phyloP scores from a whole-genome alignment of 2,329 filamentous ascomycete genomes.

The Claviceps sorghi region DNA sequence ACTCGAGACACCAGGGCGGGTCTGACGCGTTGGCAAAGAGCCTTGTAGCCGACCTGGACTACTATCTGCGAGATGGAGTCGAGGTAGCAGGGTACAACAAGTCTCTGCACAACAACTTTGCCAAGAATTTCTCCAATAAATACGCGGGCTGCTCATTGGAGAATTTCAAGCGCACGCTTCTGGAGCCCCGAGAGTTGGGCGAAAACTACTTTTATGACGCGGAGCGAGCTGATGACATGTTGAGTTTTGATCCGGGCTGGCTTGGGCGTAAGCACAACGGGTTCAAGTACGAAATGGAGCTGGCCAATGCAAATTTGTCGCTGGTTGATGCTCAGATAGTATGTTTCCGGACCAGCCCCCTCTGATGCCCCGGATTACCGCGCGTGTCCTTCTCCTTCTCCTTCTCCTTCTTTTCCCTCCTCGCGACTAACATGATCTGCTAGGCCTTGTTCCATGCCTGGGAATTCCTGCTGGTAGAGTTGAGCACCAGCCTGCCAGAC shows the following conservation, averaged over 20 bases:
- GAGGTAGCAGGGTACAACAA: constrained; percentile 71
- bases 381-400: too few species aligned
- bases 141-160: constrained; percentile 61
- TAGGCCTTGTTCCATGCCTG: constrained; percentile 74
- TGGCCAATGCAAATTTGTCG: constrained; percentile 81
- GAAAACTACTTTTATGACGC: constrained; percentile 74
- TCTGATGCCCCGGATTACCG: not conserved
- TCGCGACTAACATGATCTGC: not conserved
- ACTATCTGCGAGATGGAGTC: constrained; percentile 66
- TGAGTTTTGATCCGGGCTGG: constrained; percentile 70
- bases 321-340: constrained; percentile 84
- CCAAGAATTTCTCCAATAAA: constrained; percentile 66
- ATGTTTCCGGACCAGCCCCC: constrained; percentile 22
- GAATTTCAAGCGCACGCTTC: constrained; percentile 62
- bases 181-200: constrained; percentile 54
- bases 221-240: constrained; percentile 57
- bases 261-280: constrained; percentile 51
- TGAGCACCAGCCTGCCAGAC: constrained; percentile 50
- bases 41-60: constrained; percentile 60
- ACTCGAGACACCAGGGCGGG: constrained; percentile 63
- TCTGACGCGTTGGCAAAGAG: constrained; percentile 50
- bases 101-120: constrained; percentile 73
- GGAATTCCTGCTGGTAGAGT: constrained; percentile 74
- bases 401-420: not conserved
- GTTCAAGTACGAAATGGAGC: constrained; percentile 68